These are phyloP conservation scores for Waitea zeae DNA, from an alignment of 1,284 basidiomycete species.

Conservation along the genomic window DNA sequence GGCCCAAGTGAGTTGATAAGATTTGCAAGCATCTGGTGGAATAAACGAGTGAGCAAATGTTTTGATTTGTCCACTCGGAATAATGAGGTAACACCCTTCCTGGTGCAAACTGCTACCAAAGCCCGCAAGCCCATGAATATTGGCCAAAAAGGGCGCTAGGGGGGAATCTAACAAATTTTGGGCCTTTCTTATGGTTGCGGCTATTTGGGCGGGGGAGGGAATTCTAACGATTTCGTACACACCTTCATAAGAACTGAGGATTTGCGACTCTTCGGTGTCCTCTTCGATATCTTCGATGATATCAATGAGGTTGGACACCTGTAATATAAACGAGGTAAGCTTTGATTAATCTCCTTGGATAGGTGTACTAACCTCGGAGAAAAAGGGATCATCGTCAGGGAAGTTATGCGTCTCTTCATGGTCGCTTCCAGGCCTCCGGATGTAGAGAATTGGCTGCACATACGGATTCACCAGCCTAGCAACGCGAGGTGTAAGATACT, in stretches of 20 bases:
- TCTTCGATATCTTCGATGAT: conserved; percentile 67
- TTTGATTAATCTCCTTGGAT: background rate
- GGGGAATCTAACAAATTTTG: no score
- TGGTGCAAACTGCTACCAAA: no score
- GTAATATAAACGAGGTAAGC: no score
- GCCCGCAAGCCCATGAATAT: no score
- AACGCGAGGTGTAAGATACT: conserved; percentile 4
- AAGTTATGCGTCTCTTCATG: conserved; percentile 62
- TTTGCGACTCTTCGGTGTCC: conserved; percentile 48
- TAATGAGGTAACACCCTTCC: no score
- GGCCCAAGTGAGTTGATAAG: conserved; percentile 81
- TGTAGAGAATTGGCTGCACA: conserved; percentile 66
- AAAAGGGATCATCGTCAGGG: conserved; percentile 83
- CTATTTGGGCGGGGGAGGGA: no score
- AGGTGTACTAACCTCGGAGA: conserved; percentile 68
- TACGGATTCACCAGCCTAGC: conserved; percentile 76
- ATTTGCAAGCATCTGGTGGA: conserved; percentile 60
- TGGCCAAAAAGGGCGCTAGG: no score
- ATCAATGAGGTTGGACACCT: conserved; percentile 72
- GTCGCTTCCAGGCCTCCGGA: conserved; percentile 78
- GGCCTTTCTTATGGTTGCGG: no score
- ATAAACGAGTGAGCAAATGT: conserved; percentile 5
- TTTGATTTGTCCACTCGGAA: no score
- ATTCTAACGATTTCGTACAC: conserved; percentile 7
- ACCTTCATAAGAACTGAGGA: conserved; percentile 66